Percentiles rank a stretch among this genome's conserved stretches.
Conservation (phyloP, 148 eudicot genomes). For the Camellia sinensis region DNA sequence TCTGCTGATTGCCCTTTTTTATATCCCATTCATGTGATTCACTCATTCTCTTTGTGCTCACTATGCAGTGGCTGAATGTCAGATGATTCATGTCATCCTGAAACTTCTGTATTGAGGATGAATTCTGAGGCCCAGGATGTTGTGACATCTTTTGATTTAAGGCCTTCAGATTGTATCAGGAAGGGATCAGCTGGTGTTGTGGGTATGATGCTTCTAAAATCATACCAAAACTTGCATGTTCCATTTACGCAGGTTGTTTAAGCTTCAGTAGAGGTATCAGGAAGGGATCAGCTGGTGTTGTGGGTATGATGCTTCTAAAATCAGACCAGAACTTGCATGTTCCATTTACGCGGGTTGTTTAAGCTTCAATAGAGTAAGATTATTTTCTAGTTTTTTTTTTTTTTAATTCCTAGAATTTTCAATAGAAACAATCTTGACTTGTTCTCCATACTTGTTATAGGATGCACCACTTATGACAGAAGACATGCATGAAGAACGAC, state of each 20-base stretch:
- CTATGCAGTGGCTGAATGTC: slow-evolving; percentile 29
- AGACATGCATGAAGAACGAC: slow-evolving; percentile 98
- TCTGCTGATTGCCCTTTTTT: slow-evolving; percentile 4
- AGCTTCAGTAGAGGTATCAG: no score
- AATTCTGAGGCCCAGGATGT: slow-evolving; percentile 19
- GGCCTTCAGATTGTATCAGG: slow-evolving; percentile 30
- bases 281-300: slow-evolving; percentile 73
- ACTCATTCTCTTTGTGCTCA: slow-evolving; percentile 6
- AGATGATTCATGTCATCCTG: slow-evolving; percentile 25
- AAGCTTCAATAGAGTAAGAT: not conserved
- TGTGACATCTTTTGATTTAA: slow-evolving; percentile 23
- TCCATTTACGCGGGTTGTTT: slow-evolving; percentile 79
- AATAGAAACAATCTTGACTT: not conserved
- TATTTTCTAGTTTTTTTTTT: not conserved
- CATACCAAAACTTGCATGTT: no score
- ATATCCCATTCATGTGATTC: not conserved
- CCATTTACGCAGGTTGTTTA: no score
- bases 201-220: no score
- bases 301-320: slow-evolving; percentile 68
- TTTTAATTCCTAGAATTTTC: not conserved
- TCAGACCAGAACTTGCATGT: slow-evolving; percentile 73
- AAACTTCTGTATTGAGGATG: slow-evolving; percentile 17
- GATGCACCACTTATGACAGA: slow-evolving; percentile 97
- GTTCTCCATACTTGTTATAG: slow-evolving; percentile 35
- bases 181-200: no score